Evolutionary conservation across 78 protist genomes (phyloP).

Genomic region (Guillardia theta): DNA sequence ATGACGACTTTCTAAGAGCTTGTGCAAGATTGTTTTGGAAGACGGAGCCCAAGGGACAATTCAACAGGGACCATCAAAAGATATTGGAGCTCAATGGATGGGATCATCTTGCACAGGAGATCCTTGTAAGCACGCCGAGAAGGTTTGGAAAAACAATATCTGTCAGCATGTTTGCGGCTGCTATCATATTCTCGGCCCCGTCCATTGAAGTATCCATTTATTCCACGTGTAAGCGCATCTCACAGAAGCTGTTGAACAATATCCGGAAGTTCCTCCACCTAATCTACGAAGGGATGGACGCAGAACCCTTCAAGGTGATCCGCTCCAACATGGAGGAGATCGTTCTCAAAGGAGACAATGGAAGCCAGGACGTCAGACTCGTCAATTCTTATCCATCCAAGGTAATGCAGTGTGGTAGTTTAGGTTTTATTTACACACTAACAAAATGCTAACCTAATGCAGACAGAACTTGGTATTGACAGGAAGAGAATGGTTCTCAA

Average conservation of each 20-base stretch:
- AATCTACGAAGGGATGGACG: background rate
- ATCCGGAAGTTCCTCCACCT: background rate
- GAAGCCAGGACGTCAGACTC: background rate
- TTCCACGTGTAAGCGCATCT: slow-evolving; percentile 31
- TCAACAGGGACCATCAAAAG: background rate
- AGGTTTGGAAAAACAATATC: background rate
- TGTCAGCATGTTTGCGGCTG: slow-evolving; percentile 18
- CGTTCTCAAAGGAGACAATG: background rate
- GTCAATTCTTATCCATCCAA: background rate
- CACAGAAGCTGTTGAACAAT: slow-evolving; percentile 18
- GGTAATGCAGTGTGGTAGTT: no score
- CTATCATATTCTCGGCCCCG: background rate
- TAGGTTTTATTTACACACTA: no score
- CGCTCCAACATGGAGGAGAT: slow-evolving; percentile 2
- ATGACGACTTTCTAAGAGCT: background rate
- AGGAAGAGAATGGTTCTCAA: no score
- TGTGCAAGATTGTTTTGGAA: background rate
- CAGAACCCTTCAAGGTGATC: background rate
- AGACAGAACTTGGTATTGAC: no score
- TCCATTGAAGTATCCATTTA: background rate
- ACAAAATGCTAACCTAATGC: no score
- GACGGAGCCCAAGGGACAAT: background rate
- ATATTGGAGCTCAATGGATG: background rate
- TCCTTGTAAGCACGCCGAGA: background rate
- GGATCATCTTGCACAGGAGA: background rate